Evolutionary conservation across 306 rosid species (phyloP).

Genomic region (Erythrophleum fordii): DNA sequence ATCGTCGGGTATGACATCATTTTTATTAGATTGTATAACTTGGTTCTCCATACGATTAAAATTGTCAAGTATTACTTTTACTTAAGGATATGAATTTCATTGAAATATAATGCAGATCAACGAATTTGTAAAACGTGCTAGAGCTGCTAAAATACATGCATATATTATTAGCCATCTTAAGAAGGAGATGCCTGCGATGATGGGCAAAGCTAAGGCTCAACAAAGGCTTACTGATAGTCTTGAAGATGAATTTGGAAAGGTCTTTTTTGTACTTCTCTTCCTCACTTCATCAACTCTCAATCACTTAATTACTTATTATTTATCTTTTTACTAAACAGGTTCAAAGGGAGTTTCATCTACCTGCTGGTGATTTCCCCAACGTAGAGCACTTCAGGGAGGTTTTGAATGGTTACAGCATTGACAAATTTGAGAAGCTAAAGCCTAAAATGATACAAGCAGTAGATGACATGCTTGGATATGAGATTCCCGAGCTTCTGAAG

Average conservation of each 20-base stretch:
- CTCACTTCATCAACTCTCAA: conserved; percentile 1
- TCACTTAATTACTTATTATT: neutral
- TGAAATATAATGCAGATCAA: conserved; percentile 65
- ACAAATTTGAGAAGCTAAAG: conserved; percentile 88
- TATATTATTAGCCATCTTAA: conserved; percentile 85
- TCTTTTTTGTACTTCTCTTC: neutral
- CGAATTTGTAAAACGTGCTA: conserved; percentile 93
- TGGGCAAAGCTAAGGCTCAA: conserved; percentile 93
- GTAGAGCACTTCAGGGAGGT: conserved; percentile 74
- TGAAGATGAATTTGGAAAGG: conserved; percentile 85
- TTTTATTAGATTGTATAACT: neutral
- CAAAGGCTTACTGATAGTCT: conserved; percentile 78
- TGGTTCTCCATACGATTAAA: neutral
- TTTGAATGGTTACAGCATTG: conserved; percentile 66
- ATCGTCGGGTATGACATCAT: conserved; percentile 67
- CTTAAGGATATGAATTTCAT: neutral
- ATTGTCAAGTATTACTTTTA: neutral
- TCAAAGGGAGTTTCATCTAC: conserved; percentile 84
- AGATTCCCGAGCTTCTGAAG: conserved; percentile 86
- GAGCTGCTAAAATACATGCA: conserved; percentile 97
- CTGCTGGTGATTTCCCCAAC: conserved; percentile 86
- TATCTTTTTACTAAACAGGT: conserved; percentile 52
- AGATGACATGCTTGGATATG: conserved; percentile 95
- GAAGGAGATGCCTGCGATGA: conserved; percentile 93
- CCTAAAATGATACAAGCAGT: conserved; percentile 89